Conservation (phyloP, 441 rosid genomes). For the Gossypium laxum region DNA sequence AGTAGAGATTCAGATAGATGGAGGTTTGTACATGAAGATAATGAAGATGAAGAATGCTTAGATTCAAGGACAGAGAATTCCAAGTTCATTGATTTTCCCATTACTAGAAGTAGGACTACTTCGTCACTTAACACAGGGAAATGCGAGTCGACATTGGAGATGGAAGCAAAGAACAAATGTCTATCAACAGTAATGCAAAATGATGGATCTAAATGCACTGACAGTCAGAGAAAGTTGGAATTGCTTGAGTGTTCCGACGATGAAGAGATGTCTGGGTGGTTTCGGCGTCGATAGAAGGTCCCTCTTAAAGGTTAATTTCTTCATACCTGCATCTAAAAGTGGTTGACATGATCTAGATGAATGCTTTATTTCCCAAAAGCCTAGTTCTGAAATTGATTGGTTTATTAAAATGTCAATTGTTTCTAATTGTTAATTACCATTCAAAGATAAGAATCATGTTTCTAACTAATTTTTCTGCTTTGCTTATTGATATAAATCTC, state of each 20-base stretch:
- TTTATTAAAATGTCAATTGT: background rate
- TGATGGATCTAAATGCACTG: conserved; percentile 9
- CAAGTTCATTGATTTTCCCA: conserved; percentile 39
- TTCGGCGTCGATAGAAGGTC: conserved; percentile 22
- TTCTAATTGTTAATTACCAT: background rate
- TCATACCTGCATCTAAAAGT: background rate
- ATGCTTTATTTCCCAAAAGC: background rate
- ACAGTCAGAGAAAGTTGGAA: conserved; percentile 23
- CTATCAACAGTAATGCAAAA: conserved; percentile 11
- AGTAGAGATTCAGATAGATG: conserved; percentile 21
- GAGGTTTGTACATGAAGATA: conserved; percentile 44
- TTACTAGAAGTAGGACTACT: conserved; percentile 48
- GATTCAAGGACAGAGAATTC: conserved; percentile 18
- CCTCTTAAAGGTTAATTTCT: background rate
- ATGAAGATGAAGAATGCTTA: conserved; percentile 12
- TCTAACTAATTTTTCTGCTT: background rate
- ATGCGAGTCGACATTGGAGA: conserved; percentile 45
- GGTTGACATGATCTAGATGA: background rate
- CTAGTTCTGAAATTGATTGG: background rate
- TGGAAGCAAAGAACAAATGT: conserved; percentile 26
- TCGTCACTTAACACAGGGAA: conserved; percentile 31
- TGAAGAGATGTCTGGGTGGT: conserved; percentile 69
- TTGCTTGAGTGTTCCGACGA: conserved; percentile 32
- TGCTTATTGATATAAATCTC: no score
- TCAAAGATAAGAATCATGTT: background rate